These are phyloP conservation scores for Adansonia madagascariensis DNA, from an alignment of 441 rosid species.

Conservation along the genomic window DNA sequence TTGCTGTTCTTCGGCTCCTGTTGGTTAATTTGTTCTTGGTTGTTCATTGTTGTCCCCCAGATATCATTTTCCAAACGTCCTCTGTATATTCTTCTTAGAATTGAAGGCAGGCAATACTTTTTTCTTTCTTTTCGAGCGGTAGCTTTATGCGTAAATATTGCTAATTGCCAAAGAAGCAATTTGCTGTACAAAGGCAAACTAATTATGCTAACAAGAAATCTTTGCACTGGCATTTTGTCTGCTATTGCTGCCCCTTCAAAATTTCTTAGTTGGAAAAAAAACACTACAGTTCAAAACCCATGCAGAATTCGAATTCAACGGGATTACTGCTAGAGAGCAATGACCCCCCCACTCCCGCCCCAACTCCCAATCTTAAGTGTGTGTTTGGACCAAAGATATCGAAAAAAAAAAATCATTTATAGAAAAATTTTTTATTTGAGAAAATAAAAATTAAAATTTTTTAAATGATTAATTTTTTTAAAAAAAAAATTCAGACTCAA, in stretches of 20 bases:
- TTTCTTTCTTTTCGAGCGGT: not conserved
- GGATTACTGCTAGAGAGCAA: not conserved
- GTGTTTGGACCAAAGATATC: too few species aligned
- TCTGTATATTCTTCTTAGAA: not conserved
- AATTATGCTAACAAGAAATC: conserved; percentile 3
- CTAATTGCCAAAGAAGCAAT: not conserved
- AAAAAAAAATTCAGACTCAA: too few species aligned
- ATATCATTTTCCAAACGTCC: not conserved
- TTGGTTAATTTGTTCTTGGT: not conserved
- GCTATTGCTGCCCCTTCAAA: too few species aligned
- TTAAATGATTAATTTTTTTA: too few species aligned
- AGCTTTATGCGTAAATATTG: not conserved
- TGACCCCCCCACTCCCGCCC: too few species aligned
- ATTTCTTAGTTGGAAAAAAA: not conserved
- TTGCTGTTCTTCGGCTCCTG: not conserved
- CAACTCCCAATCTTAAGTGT: too few species aligned
- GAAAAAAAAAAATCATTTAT: too few species aligned
- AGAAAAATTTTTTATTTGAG: too few species aligned
- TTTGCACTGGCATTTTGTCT: not conserved
- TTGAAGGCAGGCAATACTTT: not conserved
- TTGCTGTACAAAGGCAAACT: not conserved
- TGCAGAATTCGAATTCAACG: conserved; percentile 1
- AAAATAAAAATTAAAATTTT: too few species aligned
- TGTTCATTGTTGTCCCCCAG: not conserved
- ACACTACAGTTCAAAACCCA: not conserved